phyloP scores from a whole-genome alignment of 2,329 filamentous ascomycete species.

The Apiospora kogelbergensis region DNA sequence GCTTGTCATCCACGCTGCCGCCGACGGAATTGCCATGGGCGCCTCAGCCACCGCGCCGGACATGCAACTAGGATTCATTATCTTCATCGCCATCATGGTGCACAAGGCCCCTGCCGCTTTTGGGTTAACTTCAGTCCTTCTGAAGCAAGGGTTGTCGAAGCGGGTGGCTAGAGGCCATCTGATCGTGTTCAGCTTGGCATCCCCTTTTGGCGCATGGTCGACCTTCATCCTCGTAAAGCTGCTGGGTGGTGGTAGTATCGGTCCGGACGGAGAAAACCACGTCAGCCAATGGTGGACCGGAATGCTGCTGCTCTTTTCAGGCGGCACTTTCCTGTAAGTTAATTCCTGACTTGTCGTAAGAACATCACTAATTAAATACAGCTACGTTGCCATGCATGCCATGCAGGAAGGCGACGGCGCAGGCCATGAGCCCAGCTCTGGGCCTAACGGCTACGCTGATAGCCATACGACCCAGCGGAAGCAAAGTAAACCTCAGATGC shows the following conservation, averaged over 20 bases:
- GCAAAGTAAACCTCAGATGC: conserved; percentile 58
- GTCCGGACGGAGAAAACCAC: conserved; percentile 44
- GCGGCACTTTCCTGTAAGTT: conserved; percentile 89
- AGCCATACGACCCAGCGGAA: conserved; percentile 47
- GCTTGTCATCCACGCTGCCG: conserved; percentile 92
- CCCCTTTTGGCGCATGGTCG: conserved; percentile 78
- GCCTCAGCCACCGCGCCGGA: conserved; percentile 78
- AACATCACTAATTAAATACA: conserved; percentile 37
- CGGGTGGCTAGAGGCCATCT: conserved; percentile 81
- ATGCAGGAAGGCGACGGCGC: conserved; percentile 76
- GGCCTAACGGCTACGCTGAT: conserved; percentile 56
- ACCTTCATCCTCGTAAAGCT: conserved; percentile 82
- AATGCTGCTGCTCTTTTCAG: conserved; percentile 90
- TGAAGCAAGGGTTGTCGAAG: conserved; percentile 90
- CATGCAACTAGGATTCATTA: conserved; percentile 79
- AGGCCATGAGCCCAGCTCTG: conserved; percentile 49
- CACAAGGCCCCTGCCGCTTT: conserved; percentile 97
- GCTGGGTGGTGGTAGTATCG: conserved; percentile 58
- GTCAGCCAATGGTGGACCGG: conserved; percentile 85
- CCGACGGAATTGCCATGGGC: conserved; percentile 93
- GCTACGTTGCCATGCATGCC: conserved; percentile 97
- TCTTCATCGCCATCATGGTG: conserved; percentile 95
- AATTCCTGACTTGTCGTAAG: conserved; percentile 2
- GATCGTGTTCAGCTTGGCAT: conserved; percentile 87
- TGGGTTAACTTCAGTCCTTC: conserved; percentile 82